Conservation (phyloP, 371 early-diverging fungal genomes). For the Mucor racemosus region DNA sequence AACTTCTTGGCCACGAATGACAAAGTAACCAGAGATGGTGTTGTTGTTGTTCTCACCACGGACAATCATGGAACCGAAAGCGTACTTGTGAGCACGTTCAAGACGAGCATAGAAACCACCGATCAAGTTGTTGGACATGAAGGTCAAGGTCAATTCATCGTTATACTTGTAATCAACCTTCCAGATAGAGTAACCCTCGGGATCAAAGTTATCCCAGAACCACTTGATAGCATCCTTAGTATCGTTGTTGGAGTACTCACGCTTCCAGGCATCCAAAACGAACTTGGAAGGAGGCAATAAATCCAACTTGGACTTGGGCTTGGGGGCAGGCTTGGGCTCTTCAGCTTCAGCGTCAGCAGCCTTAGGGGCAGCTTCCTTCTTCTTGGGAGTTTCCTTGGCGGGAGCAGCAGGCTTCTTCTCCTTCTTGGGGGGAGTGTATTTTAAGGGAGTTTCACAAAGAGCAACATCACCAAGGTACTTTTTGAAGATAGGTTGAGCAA, state of each 20-base stretch:
- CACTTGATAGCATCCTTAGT: slow-evolving; percentile 88
- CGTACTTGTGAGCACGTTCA: slow-evolving; percentile 94
- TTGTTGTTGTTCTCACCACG: slow-evolving; percentile 90
- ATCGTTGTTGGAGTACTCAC: slow-evolving; percentile 96
- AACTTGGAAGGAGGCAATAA: slow-evolving; percentile 84
- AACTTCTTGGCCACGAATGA: slow-evolving; percentile 89
- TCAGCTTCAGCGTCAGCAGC: slow-evolving; percentile 54
- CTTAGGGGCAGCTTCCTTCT: slow-evolving; percentile 59
- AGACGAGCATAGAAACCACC: slow-evolving; percentile 95
- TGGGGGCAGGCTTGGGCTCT: slow-evolving; percentile 76
- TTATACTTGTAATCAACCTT: slow-evolving; percentile 94
- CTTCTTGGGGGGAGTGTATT: slow-evolving; percentile 52
- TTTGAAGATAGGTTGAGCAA: slow-evolving; percentile 80
- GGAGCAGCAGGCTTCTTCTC: slow-evolving; percentile 65
- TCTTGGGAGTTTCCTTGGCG: slow-evolving; percentile 61
- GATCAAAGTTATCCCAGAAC: slow-evolving; percentile 93
- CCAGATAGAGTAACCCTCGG: slow-evolving; percentile 88
- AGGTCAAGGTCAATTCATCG: slow-evolving; percentile 80
- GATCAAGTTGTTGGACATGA: slow-evolving; percentile 92
- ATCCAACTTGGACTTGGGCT: slow-evolving; percentile 92
- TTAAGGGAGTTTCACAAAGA: slow-evolving; percentile 42
- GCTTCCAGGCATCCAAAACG: slow-evolving; percentile 93
- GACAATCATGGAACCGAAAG: slow-evolving; percentile 89
- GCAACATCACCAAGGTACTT: slow-evolving; percentile 71
- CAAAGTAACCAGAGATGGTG: slow-evolving; percentile 92